Evolutionary conservation across 1,284 basidiomycete genomes (phyloP), one percentile per base, ranked within the genome.

Genomic region (Cryptococcus deneoformans): DNA sequence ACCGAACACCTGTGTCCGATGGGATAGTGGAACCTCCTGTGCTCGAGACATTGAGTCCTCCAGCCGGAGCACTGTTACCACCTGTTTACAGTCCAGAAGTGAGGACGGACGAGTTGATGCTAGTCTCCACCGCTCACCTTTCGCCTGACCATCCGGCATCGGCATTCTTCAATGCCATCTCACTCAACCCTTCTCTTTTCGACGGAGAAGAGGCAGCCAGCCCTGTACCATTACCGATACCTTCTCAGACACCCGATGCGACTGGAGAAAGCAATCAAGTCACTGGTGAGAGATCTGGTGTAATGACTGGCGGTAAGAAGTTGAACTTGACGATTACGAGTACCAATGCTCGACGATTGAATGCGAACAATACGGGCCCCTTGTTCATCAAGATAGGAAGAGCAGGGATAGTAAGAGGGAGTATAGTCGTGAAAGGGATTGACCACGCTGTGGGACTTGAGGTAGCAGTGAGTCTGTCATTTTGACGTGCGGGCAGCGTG

Each of bases 91-190:
- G 64, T 16, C 59, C 70, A 20, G 58, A 66, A 40, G 53, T 72
- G 14, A 64, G 57, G 12, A 39, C 53, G 5, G 65, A 70, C 47
- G 70, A 72, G 52, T 51, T 67, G 1, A 57, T 67, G 6, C 54
- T 72, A 7, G 69, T 72, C 14, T 72, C 70, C 3, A 62, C 70
- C 1, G 67, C 68, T 3, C 70, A 72, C 54, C 50, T 72, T 14
- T 63, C 68, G 34, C 44, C 63, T 24, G 62, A 60, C 29, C 70
- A 72, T 51, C 70, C 69, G 4, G 66, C 69, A n/a, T 61, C 69
- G 5, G 63, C 64, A 11, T 68, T 65, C 56, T 70, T 72, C 50
- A 62, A 64, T 37, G 60, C 63, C 11, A 59, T 68, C 43, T 58
- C 62, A 10, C 50, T 20, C 20, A 20, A 20, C 20, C 20, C 20